Base-by-base conservation (phyloP, 768 basidiomycete species). In the Clitopilus hobsonii region DNA sequence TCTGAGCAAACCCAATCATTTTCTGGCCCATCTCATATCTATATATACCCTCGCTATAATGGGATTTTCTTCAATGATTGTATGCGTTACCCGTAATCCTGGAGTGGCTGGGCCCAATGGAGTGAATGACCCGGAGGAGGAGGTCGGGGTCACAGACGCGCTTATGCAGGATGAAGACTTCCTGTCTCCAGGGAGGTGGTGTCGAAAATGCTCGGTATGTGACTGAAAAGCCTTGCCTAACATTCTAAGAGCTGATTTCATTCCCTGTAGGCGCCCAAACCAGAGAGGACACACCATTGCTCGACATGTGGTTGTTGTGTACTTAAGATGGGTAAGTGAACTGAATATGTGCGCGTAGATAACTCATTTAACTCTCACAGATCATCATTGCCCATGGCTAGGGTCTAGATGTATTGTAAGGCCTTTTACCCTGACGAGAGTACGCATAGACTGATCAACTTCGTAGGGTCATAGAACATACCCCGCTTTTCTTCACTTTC, bases 351-450 rank as follows among this genome's bases (percentile, higher is more conserved):
- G 16, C 30, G 4, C 23, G 25, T 26, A 59, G 26, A 58, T 45
- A 14, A 10, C 52, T 6, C 23, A 45, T 38, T 30, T 24, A 20
- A 28, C 5, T 45, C 18, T 14, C 53, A 8, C 60, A 92, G 90
- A 94, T 66, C 91, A 93, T 62, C 91, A 94, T 63, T 94, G 91
- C 64, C 88, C 86, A 5, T 94, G 91, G 91, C 71, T 93, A 22
- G 91, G 85, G 30, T 71, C 77, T 47, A 86, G 77, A 65, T 94
- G 91, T 67, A 80, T 94, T 55, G 90, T 89, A 65, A 66, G 86
- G 71, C 23, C 48, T 38, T 3, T 24, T 30, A 22, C 23, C 26
- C 22, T 45, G 22, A 13, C 24, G 49, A 41, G 51, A 56, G 49
- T 58, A 28, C 27, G 48, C 32, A 16, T 57, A 29, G 3, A 36